Base-by-base conservation (phyloP, 2,329 filamentous ascomycete genomes). In the Xylaria sp. region DNA sequence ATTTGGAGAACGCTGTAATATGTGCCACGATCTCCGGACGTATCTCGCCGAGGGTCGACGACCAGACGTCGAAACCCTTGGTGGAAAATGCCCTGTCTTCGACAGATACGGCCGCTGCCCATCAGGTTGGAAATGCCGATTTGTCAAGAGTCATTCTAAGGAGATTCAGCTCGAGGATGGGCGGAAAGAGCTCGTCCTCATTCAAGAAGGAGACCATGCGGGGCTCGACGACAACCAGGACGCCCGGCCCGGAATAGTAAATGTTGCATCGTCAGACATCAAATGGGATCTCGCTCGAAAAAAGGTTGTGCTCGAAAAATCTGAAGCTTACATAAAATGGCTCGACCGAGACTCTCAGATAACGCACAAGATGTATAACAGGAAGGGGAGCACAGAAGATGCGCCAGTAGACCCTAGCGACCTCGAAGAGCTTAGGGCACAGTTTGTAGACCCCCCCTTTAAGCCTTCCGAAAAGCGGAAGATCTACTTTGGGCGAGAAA, bases 51-150 rank as follows among this genome's bases (percentile, higher is more conserved):
- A 96, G 65, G 92, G 94, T 69, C 94, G 95, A 72, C 89, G 93
- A 53, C 89, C 89, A 68, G 93, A 98, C 76, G 84, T 97, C 46
- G 86, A 87, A 5, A 93, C 92, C 0, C 91, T 97, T 75, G 86
- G 85, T 49, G 92, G 93, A 6, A 85, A 91, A 70, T 99, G 96
- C 77, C 95, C 94, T 0, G 87, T 97, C 9, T 97, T 89, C 79
- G 90, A 93, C 72, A 84, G 85, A 17, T 88, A 91, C 71, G 94
- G 94, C 13, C 88, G 85, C 70, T 99, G 96, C 75, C 86, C 88
- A 58, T 88, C 91, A 15, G 96, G 96, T 6, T 99, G 95, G 94
- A 97, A 95, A 79, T 99, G 96, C 79, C 91, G 95, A 26, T 97
- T 97, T 77, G 92, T 93, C 40, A 87, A 87, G 71, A 97, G 93